Conservation (phyloP, 768 basidiomycete species). For the Russula olivacea region DNA sequence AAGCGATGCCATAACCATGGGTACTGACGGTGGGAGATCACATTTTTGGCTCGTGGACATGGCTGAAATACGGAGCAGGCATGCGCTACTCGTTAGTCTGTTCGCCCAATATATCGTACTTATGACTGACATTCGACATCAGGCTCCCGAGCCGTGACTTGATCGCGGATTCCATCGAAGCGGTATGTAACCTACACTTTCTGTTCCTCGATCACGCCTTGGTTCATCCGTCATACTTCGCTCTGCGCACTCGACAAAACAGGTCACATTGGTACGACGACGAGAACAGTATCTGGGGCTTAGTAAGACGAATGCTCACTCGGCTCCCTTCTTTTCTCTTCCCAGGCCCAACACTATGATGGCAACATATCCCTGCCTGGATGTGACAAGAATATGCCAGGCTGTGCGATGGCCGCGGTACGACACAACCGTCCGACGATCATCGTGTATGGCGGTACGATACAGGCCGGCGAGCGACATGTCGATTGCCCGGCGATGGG, state of each 20-base stretch:
- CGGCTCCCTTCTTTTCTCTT: not conserved
- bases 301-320: not conserved
- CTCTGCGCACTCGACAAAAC: not conserved
- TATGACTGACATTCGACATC: constrained; percentile 2
- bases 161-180: constrained; percentile 86
- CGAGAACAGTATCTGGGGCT: not conserved
- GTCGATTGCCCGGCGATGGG: constrained; percentile 79
- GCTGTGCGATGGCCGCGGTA: constrained; percentile 78
- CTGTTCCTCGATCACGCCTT: not conserved
- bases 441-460: constrained; percentile 81
- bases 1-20: constrained; percentile 88
- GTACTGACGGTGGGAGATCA: constrained; percentile 62
- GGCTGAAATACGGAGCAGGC: constrained; percentile 39
- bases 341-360: constrained; percentile 81
- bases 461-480: constrained; percentile 67
- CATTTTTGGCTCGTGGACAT: not conserved
- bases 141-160: constrained; percentile 83
- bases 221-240: not conserved
- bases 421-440: constrained; percentile 86
- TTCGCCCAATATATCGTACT: not conserved
- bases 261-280: constrained; percentile 51
- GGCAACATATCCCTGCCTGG: constrained; percentile 83
- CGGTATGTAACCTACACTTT: constrained; percentile 38
- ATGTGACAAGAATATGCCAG: constrained; percentile 93
- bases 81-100: constrained; percentile 78